Evolutionary conservation across 176 grass and related monocot species (phyloP).

Genomic region (Guadua angustifolia): DNA sequence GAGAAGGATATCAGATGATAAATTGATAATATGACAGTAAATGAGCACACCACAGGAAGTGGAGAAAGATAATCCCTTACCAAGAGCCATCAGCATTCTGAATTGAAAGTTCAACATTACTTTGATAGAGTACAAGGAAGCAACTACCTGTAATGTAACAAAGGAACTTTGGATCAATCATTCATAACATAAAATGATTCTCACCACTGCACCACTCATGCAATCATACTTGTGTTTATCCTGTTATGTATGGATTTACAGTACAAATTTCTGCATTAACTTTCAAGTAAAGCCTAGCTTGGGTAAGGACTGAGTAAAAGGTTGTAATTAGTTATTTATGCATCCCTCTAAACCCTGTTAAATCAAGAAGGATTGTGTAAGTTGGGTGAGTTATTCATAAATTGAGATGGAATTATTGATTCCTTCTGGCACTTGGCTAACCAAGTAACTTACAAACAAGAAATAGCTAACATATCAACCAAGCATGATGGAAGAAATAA

Average conservation of each 20-base stretch:
- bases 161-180: conserved; percentile 46
- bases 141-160: conserved; percentile 59
- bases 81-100: conserved; percentile 59
- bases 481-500: conserved; percentile 1
- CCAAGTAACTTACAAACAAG: conserved; percentile 4
- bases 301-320: conserved; percentile 3
- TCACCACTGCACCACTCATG: not conserved
- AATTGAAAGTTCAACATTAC: conserved; percentile 68
- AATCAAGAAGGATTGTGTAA: conserved; percentile 16
- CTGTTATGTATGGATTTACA: not conserved
- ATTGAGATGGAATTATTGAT: conserved; percentile 11
- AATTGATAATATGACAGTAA: conserved; percentile 3
- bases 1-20: conserved; percentile 14
- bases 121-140: conserved; percentile 67
- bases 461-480: not conserved
- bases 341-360: conserved; percentile 2
- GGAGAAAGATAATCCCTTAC: conserved; percentile 55
- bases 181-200: conserved; percentile 21
- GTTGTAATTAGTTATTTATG: not conserved
- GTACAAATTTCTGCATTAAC: not conserved
- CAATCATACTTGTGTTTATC: not conserved
- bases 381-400: not conserved
- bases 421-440: conserved; percentile 6
- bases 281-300: conserved; percentile 9
- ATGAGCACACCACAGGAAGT: conserved; percentile 21